Conservation (phyloP, 768 basidiomycete genomes). For the Lentinus tigrinus region DNA sequence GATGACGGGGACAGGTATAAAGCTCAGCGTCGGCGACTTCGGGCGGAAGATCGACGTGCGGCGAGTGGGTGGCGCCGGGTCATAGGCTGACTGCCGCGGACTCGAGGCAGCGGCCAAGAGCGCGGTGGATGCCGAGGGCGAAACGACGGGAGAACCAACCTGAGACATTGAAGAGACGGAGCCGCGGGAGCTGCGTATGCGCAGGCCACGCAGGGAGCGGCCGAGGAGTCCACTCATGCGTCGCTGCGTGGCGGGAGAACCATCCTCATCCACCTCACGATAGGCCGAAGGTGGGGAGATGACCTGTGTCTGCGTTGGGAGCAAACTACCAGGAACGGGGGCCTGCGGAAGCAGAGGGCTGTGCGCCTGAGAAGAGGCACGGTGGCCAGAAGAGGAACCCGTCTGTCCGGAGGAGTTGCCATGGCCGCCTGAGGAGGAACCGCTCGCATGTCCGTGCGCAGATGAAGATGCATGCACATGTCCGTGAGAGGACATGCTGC, state of each 20-base stretch:
- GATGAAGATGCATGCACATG: constrained; percentile 6
- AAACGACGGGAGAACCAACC: background rate
- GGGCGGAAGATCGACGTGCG: constrained; percentile 15
- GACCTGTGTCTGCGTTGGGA: constrained; percentile 17
- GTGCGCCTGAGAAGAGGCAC: background rate
- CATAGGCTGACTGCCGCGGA: background rate
- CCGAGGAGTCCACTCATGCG: constrained; percentile 11
- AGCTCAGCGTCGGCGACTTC: constrained; percentile 7
- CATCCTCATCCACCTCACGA: constrained; percentile 11
- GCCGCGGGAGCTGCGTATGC: constrained; percentile 12
- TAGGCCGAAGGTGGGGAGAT: constrained; percentile 13
- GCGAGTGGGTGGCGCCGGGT: constrained; percentile 1
- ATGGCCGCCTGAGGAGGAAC: constrained; percentile 17
- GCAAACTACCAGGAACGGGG: constrained; percentile 18
- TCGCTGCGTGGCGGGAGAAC: background rate
- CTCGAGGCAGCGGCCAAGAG: background rate
- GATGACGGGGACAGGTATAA: background rate
- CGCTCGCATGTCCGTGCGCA: background rate
- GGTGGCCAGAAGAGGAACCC: constrained; percentile 12
- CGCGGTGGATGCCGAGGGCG: background rate
- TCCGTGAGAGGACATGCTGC: constrained; percentile 14
- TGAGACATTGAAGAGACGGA: background rate
- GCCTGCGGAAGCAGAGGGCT: background rate
- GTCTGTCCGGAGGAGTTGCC: constrained; percentile 17
- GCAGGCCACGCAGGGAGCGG: constrained; percentile 10